Base-by-base conservation (phyloP, 352 stramenopile species). In the Globisporangium abappressorium region DNA sequence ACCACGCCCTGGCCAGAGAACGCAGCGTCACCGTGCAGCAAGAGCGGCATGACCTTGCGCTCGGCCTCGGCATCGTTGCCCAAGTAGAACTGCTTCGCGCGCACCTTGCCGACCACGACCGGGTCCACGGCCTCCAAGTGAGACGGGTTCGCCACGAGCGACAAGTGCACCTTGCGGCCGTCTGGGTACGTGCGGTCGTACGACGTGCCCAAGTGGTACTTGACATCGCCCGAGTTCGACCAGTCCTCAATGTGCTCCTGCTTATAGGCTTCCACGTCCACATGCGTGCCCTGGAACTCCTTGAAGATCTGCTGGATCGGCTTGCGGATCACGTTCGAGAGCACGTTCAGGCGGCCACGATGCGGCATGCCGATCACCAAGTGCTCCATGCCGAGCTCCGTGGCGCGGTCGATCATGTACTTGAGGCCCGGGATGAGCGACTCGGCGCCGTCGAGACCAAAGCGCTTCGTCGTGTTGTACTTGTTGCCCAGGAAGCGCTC, bases 341-440 rank as follows among this genome's bases (percentile, higher is more conserved):
- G 81, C 62, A 99, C 89, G 79, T 99, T 99, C 14, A 99, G 78
- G 62, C 97, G 85, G 30, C 97, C 97, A 73, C 97, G 87, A 75
- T 99, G 97, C 36, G 97, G 94, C 97, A 99, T 99, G 34, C 97
- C 97, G 74, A 99, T 98, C 57, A 99, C 96, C 68, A 99, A 92
- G 59, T 97, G 94, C 75, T 98, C 91, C 70, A 98, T 97, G 38
- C 97, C 97, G 30, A 99, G 75, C 71, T 98, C 86, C 51, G 87
- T 96, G 6, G 92, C 95, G 43, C 89, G 84, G 79, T 99, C 97
- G 75, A 99, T 97, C 69, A 98, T 97, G 70, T 92, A 93, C 82
- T 99, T 98, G 38, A 99, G 77, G 38, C 91, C 97, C 5, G 95
- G 93, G 38, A 99, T 97, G 41, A 98, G 89, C 38, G 91, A 93